These are phyloP conservation scores for Cicer bijugum DNA, from an alignment of 306 rosid genomes.

Conservation along the genomic window DNA sequence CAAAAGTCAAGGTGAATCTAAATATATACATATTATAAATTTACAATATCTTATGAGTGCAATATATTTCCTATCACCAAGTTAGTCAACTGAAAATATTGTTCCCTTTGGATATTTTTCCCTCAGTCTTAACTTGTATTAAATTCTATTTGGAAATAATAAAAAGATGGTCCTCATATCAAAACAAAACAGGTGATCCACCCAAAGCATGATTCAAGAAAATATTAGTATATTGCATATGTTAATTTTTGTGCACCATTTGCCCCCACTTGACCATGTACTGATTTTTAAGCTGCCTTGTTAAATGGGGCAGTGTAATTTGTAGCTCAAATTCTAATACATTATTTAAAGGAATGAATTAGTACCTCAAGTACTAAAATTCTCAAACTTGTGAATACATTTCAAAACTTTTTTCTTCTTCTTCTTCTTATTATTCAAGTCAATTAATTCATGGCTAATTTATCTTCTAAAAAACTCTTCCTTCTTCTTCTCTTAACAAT, in stretches of 20 bases:
- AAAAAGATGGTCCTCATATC: constrained; percentile 16
- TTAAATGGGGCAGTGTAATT: not conserved
- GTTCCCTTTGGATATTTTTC: too few species aligned
- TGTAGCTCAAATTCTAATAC: constrained; percentile 22
- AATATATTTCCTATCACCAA: too few species aligned
- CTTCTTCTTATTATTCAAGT: constrained; percentile 1
- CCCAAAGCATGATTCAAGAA: constrained; percentile 29
- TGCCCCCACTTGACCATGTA: constrained; percentile 24
- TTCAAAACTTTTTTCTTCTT: not conserved
- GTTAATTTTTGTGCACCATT: constrained; percentile 37
- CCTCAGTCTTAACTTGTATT: not conserved
- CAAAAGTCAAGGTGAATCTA: too few species aligned
- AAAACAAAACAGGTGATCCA: constrained; percentile 40
- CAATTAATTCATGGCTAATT: constrained; percentile 55
- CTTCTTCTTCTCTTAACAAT: constrained; percentile 54
- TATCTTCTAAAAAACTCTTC: constrained; percentile 44
- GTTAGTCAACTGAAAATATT: too few species aligned
- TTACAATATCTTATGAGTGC: too few species aligned
- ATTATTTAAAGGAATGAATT: constrained; percentile 32
- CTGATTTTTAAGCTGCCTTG: constrained; percentile 14
- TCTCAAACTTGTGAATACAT: constrained; percentile 13
- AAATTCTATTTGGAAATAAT: not conserved
- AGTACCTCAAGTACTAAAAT: constrained; percentile 11
- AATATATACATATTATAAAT: too few species aligned
- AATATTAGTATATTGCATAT: not conserved